Percentiles rank a stretch among this genome's conserved stretches.
These are phyloP conservation scores for Ajuga chamaepitys DNA, from an alignment of 257 asterid genomes.

Conservation along the genomic window DNA sequence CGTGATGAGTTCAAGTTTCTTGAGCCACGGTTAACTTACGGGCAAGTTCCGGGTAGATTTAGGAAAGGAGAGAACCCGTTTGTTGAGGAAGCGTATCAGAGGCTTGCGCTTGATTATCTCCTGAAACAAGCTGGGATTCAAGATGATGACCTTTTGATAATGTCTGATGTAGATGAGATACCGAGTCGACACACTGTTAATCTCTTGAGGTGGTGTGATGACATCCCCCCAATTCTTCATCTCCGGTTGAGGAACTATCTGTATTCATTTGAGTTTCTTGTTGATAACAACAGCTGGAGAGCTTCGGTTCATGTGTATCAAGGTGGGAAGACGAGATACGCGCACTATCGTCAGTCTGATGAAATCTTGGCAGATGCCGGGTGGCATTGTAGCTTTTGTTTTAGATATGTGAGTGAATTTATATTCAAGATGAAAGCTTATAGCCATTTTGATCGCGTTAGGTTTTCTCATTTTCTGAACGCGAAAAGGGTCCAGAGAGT, in stretches of 20 bases:
- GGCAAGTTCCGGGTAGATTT: conserved; percentile 70
- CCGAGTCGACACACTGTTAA: conserved; percentile 71
- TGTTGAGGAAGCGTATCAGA: conserved; percentile 78
- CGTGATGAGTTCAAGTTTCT: conserved; percentile 53
- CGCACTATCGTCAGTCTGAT: conserved; percentile 76
- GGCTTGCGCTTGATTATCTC: conserved; percentile 74
- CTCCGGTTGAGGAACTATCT: conserved; percentile 70
- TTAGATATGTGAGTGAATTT: conserved; percentile 57
- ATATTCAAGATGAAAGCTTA: conserved; percentile 83
- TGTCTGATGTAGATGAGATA: conserved; percentile 81
- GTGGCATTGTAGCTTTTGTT: conserved; percentile 90
- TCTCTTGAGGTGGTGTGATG: conserved; percentile 83
- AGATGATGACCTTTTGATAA: conserved; percentile 67
- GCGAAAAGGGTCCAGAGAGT: conserved; percentile 69
- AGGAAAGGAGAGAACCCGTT: conserved; percentile 73
- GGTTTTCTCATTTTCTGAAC: conserved; percentile 62
- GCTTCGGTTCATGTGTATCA: conserved; percentile 68
- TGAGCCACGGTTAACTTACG: conserved; percentile 64
- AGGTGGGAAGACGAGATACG: conserved; percentile 71
- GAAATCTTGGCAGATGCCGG: conserved; percentile 63
- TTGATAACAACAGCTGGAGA: conserved; percentile 73
- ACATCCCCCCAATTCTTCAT: conserved; percentile 60
- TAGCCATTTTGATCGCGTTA: conserved; percentile 70
- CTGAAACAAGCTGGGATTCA: conserved; percentile 78
- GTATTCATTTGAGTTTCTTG: conserved; percentile 73